phyloP scores from a whole-genome alignment of 345 rosid genomes.

The Iberis pinnata region DNA sequence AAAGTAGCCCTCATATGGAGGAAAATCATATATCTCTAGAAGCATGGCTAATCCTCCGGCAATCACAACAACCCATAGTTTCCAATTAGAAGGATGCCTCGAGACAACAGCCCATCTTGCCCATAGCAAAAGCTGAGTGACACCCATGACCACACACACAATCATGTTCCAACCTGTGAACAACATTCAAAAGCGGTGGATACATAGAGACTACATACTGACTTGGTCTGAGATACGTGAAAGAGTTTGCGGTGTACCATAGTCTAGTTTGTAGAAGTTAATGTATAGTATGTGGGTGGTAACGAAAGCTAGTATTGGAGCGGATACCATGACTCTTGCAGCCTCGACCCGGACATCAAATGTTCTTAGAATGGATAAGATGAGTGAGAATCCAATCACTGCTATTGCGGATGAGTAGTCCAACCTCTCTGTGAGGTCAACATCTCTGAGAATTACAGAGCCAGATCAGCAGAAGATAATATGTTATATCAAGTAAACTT shows the following conservation, averaged over 20 bases:
- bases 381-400: conserved; percentile 59
- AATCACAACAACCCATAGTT: conserved; percentile 54
- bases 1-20: conserved; percentile 50
- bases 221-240: background rate
- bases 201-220: background rate
- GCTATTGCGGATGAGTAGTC: conserved; percentile 77
- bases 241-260: conserved; percentile 35
- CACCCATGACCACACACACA: conserved; percentile 52
- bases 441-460: conserved; percentile 40
- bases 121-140: conserved; percentile 56
- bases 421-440: conserved; percentile 65
- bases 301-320: conserved; percentile 62
- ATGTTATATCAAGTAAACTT: background rate
- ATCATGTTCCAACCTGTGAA: conserved; percentile 62
- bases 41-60: conserved; percentile 65
- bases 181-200: background rate
- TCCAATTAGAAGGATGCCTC: conserved; percentile 57
- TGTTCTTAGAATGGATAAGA: conserved; percentile 49
- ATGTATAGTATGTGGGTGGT: conserved; percentile 67
- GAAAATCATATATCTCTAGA: conserved; percentile 68
- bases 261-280: conserved; percentile 51
- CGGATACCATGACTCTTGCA: conserved; percentile 64
- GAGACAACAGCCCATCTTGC: conserved; percentile 54
- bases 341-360: conserved; percentile 61
- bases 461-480: conserved; percentile 3